phyloP scores from a whole-genome alignment of 331 rosid genomes.

The Stylosanthes scabra region DNA sequence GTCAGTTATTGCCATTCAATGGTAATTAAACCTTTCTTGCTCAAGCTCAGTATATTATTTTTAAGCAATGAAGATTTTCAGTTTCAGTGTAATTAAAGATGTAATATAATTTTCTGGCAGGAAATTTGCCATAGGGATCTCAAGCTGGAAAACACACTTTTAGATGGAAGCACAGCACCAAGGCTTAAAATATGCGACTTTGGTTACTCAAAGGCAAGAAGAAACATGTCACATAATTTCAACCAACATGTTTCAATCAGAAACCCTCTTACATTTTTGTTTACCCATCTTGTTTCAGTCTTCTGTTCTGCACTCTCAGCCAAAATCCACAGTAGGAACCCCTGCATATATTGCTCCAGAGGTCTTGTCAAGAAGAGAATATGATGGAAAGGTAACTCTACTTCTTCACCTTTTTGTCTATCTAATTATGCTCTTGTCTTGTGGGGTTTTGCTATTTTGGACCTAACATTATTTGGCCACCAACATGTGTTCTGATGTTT shows the following conservation, averaged over 20 bases:
- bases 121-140: slow-evolving; percentile 99
- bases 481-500: slow-evolving; percentile 25
- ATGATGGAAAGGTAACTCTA: slow-evolving; percentile 83
- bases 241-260: slow-evolving; percentile 2
- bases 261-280: not conserved
- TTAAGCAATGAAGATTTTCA: not conserved
- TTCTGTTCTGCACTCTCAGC: slow-evolving; percentile 95
- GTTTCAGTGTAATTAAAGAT: slow-evolving; percentile 2
- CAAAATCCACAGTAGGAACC: slow-evolving; percentile 98
- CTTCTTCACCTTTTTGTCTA: not conserved
- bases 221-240: slow-evolving; percentile 5
- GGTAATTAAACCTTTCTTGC: slow-evolving; percentile 58
- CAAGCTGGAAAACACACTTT: slow-evolving; percentile 92
- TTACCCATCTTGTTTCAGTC: slow-evolving; percentile 57
- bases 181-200: slow-evolving; percentile 95
- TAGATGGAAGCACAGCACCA: slow-evolving; percentile 94
- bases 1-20: slow-evolving; percentile 95
- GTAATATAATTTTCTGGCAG: slow-evolving; percentile 46
- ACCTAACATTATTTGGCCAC: slow-evolving; percentile 41
- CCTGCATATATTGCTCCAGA: slow-evolving; percentile 99
- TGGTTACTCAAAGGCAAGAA: slow-evolving; percentile 97
- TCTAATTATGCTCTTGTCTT: not conserved
- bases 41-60: not conserved
- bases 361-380: slow-evolving; percentile 80
- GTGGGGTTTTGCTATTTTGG: slow-evolving; percentile 24